Base-by-base conservation (phyloP, 1,139 yeast genomes). In the Yamadazyma blattariae region DNA sequence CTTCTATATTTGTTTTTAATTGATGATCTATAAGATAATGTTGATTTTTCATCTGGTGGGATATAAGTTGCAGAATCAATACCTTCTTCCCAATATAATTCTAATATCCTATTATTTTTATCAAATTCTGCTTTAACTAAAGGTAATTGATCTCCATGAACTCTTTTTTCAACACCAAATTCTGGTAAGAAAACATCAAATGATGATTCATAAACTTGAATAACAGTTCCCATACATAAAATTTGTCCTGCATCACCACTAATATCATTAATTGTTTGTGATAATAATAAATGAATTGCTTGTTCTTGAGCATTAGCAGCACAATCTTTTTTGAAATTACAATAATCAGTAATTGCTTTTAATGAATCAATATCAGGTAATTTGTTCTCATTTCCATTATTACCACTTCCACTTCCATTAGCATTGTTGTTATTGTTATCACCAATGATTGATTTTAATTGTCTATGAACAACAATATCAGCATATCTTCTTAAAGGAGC, bases 101-200 rank as follows among this genome's bases (percentile, higher is more conserved):
- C 97, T 51, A 92, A 70, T 5, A 79, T 64, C 33, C 89, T 72
- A 24, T 75, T 69, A 19, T 58, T 56, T 52, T 82, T 84, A 54
- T 87, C 94, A 58, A 85, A 92, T 56, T 92, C 97, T 4, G 97
- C 97, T 59, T 89, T 89, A 18, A 78, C 80, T 43, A 92, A 68
- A 12, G 98, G 98, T 38, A 92, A 69, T 59, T 92, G 98, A 61
- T 92, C 98, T 28, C 97, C 97, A 52, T 92, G 98, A 19, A 92
- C 97, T 52, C 98, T 79, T 63, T 92, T 92, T 58, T 92, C 98
- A 47, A 92, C 87, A 28, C 98, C 97, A 63, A 90, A 83, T 49
- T 88, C 97, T 1, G 97, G 97, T 42, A 92, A 74, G 45, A 88
- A 79, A 7, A 92, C 95, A 59, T 92, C 98, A 64, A 92, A 92